Evolutionary conservation across 345 rosid species (phyloP), one percentile per base, ranked within the genome.

Genomic region (Eucalyptus polybractea): DNA sequence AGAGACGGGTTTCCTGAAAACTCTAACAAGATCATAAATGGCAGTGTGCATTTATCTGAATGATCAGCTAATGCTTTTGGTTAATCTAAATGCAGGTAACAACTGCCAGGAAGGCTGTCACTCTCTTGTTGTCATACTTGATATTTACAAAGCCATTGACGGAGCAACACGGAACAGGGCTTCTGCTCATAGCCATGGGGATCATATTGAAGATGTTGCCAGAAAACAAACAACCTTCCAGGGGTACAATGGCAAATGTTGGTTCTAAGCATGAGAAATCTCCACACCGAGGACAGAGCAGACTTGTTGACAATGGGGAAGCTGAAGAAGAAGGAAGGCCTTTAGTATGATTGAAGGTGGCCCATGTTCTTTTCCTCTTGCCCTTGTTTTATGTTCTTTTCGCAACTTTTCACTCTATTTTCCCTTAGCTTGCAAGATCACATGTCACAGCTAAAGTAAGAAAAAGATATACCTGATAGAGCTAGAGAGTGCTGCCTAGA

Each of bases 131-230:
- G 25, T 97, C 97, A 14, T 97, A 95, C 91, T 88, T 95, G 95
- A 94, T 97, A 93, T 97, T 97, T 89, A 95, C 99, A n/a, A 97
- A 97, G 93, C 99, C 99, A 17, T 90, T 97, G 87, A 95, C 98
- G 2, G 99, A 95, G 91, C 98, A 96, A 88, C 99, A 97, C 42
- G 97, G 95, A 45, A 88, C 96, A 4, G 99, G 99, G 65, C 93
- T 97, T 90, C 91, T 97, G 90, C 97, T 97, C 25, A 95, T 96
- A 88, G 76, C 93, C 47, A 96, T 97, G 99, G 99, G 97, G 76
- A 95, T 97, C 89, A 83, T 95, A 49, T 88, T 96, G 92, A 97
- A 97, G 93, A 94, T 94, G 99, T 90, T 97, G 90, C 98, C 99
- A 15, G 98, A 95, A 88, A 89, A 89, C 17, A 94, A 93, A 87